phyloP scores from a whole-genome alignment of 257 asterid species.

The Penstemon barbatus region DNA sequence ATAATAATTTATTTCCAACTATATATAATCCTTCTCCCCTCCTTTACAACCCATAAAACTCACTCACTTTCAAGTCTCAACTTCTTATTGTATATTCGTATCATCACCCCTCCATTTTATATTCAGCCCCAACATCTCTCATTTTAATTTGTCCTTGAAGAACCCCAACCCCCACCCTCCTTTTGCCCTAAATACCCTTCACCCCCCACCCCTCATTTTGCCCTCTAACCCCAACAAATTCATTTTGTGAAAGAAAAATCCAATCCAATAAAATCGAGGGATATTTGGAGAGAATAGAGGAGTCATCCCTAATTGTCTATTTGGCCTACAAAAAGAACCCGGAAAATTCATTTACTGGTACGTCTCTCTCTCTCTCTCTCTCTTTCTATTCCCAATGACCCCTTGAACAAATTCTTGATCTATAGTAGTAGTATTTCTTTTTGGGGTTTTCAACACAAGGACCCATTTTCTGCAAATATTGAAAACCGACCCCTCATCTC shows the following conservation, averaged over 20 bases:
- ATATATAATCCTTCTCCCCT: constrained; percentile 29
- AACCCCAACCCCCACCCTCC: neutral
- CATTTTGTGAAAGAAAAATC: constrained; percentile 24
- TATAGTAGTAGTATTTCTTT: neutral
- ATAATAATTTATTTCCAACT: constrained; percentile 29
- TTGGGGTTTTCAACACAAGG: constrained; percentile 26
- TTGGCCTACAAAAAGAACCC: constrained; percentile 26
- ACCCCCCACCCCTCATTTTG: neutral
- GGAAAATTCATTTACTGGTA: constrained; percentile 45
- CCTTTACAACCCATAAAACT: constrained; percentile 20
- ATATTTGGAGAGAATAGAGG: constrained; percentile 31
- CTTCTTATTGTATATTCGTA: neutral
- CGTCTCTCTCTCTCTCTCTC: constrained; percentile 17
- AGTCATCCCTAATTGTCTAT: constrained; percentile 35
- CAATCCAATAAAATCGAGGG: constrained; percentile 25
- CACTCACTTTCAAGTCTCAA: neutral
- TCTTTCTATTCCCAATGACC: constrained; percentile 28
- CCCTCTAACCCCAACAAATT: constrained; percentile 3
- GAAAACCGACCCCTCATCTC: constrained; percentile 31
- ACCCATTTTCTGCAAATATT: constrained; percentile 46
- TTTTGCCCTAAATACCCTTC: constrained; percentile 1
- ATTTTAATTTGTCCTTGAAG: neutral
- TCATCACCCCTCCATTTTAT: neutral
- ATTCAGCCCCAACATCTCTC: neutral
- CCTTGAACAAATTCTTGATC: constrained; percentile 19